These are phyloP conservation scores for Bipolaris gigantea DNA, from an alignment of 2,329 filamentous ascomycete genomes.

Conservation along the genomic window DNA sequence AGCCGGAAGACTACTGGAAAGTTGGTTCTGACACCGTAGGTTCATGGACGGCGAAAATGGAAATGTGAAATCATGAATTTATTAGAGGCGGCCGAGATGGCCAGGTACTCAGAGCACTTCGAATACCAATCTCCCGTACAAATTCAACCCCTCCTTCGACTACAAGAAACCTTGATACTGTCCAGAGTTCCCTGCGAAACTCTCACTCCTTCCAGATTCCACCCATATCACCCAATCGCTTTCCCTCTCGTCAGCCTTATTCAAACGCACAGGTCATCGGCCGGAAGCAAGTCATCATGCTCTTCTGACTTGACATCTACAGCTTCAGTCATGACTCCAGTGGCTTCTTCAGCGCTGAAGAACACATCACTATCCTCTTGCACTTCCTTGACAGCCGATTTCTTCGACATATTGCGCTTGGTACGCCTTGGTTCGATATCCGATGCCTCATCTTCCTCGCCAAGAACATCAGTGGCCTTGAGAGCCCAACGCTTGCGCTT, in stretches of 20 bases:
- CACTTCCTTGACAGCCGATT: constrained; percentile 1
- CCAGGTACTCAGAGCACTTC: neutral
- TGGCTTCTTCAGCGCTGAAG: constrained; percentile 10
- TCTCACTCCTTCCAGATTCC: too few relatives aligned
- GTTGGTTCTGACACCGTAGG: constrained; percentile 68
- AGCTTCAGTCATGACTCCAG: neutral
- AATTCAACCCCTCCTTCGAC: too few relatives aligned
- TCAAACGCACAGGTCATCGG: neutral
- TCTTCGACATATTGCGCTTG: constrained; percentile 1
- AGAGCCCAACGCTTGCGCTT: constrained; percentile 29
- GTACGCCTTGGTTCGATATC: constrained; percentile 10
- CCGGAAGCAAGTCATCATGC: neutral
- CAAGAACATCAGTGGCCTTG: constrained; percentile 3
- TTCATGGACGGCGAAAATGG: neutral
- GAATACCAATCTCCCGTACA: neutral
- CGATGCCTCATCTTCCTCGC: neutral
- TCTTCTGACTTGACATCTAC: neutral
- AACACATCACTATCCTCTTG: constrained; percentile 3
- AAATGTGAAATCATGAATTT: neutral
- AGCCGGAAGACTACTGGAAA: constrained; percentile 83
- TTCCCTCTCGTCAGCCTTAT: too few relatives aligned
- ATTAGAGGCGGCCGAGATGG: neutral
- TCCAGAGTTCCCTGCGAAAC: too few relatives aligned
- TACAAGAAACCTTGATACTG: too few relatives aligned
- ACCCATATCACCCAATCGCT: too few relatives aligned